Percentiles rank a stretch among this genome's conserved stretches.
These are phyloP conservation scores for Erythrobasidium hasegawianum DNA, from an alignment of 1,284 basidiomycete species.

Conservation along the genomic window DNA sequence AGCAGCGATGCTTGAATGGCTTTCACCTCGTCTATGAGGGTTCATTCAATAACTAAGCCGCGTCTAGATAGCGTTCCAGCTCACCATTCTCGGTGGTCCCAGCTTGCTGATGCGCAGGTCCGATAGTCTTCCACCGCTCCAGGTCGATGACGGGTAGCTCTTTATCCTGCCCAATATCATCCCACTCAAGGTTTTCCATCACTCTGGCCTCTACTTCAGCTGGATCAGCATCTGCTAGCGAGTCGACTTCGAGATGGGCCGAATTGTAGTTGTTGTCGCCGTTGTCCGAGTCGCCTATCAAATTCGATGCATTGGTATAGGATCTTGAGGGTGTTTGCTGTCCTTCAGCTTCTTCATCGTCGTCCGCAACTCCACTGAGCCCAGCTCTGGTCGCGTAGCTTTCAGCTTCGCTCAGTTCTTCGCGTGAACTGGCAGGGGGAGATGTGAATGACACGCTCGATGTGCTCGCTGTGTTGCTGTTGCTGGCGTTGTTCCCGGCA, in stretches of 20 bases:
- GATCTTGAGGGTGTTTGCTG: slow-evolving; percentile 2
- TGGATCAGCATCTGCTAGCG: slow-evolving; percentile 17
- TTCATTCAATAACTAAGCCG: not conserved
- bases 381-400: slow-evolving; percentile 10
- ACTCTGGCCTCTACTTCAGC: slow-evolving; percentile 32
- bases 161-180: slow-evolving; percentile 12
- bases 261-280: slow-evolving; percentile 14
- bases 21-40: slow-evolving; percentile 10
- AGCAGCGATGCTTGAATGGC: slow-evolving; percentile 21
- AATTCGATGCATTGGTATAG: slow-evolving; percentile 5
- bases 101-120: not conserved
- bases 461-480: slow-evolving; percentile 5
- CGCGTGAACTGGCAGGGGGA: slow-evolving; percentile 22
- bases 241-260: not conserved
- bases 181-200: slow-evolving; percentile 18
- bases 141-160: slow-evolving; percentile 15
- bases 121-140: slow-evolving; percentile 14
- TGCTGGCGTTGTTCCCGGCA: not conserved
- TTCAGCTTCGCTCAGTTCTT: slow-evolving; percentile 9
- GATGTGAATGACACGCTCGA: slow-evolving; percentile 15
- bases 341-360: slow-evolving; percentile 5
- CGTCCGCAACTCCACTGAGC: slow-evolving; percentile 18
- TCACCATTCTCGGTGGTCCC: slow-evolving; percentile 25
- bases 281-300: slow-evolving; percentile 21
- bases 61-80: not conserved